Percentiles rank a stretch among this genome's conserved stretches.
Evolutionary conservation across 352 stramenopile species (phyloP).

Genomic region (Pythium sp.): DNA sequence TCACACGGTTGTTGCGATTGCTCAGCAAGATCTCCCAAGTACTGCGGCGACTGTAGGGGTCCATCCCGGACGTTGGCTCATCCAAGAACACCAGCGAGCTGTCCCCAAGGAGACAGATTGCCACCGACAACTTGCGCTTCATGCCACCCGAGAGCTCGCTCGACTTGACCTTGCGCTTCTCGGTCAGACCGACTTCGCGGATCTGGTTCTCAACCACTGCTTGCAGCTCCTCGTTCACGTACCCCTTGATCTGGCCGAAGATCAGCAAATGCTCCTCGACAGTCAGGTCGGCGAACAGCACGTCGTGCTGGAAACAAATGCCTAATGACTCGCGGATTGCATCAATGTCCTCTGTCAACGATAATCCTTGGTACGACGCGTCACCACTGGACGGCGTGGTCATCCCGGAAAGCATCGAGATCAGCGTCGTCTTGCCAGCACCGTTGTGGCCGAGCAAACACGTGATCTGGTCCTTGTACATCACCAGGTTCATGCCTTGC

Average conservation of each 20-base stretch:
- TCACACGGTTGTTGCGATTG: slow-evolving; percentile 57
- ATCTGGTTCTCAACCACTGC: background rate
- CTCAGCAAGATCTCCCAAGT: slow-evolving; percentile 86
- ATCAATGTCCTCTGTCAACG: background rate
- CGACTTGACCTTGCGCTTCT: background rate
- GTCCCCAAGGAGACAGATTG: background rate
- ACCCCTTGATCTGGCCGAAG: background rate
- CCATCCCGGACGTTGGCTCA: background rate
- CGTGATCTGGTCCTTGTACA: background rate
- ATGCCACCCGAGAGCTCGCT: background rate
- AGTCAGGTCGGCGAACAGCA: background rate
- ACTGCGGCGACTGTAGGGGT: background rate
- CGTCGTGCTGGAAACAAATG: background rate
- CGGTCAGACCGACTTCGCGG: background rate
- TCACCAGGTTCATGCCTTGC: background rate
- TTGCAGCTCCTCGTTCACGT: background rate
- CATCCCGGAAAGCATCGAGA: background rate
- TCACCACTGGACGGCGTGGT: background rate
- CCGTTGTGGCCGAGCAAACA: background rate
- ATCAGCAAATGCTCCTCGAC: background rate
- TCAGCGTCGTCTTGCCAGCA: background rate
- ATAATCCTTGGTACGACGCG: background rate
- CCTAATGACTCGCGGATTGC: background rate
- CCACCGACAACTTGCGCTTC: background rate
- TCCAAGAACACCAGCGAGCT: background rate